Evolutionary conservation across 495 filamentous ascomycete species (phyloP).

Genomic region (Aspergillus bertholletiae): DNA sequence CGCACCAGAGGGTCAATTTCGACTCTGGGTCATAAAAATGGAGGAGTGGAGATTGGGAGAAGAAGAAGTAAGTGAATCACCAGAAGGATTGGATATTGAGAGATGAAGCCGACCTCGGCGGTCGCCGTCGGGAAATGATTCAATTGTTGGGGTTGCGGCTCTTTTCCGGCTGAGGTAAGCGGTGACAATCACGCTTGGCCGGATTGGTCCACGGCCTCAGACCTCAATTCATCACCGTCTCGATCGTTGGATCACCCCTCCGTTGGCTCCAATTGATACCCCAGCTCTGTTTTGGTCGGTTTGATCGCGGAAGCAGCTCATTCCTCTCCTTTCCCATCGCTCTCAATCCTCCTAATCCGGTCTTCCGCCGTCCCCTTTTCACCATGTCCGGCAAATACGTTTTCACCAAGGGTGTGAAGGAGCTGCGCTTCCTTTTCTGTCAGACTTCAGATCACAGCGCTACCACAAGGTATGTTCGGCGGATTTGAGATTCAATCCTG

Average conservation of each 20-base stretch:
- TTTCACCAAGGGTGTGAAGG: conserved; percentile 83
- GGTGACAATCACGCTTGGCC: conserved; percentile 26
- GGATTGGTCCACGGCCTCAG: conserved; percentile 15
- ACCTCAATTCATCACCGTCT: neutral
- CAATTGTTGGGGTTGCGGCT: conserved; percentile 14
- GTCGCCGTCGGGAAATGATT: conserved; percentile 5
- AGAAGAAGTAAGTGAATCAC: neutral
- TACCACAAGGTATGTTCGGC: conserved; percentile 72
- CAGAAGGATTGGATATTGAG: neutral
- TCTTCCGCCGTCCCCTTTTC: neutral
- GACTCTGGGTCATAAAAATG: neutral
- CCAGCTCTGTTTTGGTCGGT: neutral
- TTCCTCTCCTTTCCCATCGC: neutral
- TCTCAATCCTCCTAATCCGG: neutral
- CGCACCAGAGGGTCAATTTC: neutral
- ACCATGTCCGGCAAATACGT: conserved; percentile 90
- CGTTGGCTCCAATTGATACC: conserved; percentile 2
- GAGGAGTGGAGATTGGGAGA: neutral
- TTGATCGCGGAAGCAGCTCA: neutral
- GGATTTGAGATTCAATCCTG: neutral
- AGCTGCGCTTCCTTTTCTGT: conserved; percentile 95
- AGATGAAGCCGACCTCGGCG: conserved; percentile 11
- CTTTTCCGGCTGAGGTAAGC: conserved; percentile 35
- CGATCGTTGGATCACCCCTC: neutral
- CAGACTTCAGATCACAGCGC: conserved; percentile 87